phyloP scores from a whole-genome alignment of 352 stramenopile genomes.

The Halophytophthora batemanensis region DNA sequence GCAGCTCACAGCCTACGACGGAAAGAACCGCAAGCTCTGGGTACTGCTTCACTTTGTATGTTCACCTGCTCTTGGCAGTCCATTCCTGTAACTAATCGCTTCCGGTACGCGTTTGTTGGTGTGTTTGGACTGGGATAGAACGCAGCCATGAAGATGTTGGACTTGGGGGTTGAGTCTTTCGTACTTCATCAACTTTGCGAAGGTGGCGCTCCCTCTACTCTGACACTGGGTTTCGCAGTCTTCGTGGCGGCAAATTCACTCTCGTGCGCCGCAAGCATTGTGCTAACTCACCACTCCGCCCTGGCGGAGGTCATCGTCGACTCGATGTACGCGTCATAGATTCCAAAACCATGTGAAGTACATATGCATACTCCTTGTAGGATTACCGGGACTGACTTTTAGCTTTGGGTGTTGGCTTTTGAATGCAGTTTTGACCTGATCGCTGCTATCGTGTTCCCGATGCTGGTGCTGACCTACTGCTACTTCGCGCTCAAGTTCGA shows the following conservation, averaged over 20 bases:
- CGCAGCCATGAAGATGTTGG: slow-evolving; percentile 14
- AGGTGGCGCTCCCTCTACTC: slow-evolving; percentile 2
- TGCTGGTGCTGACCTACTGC: slow-evolving; percentile 18
- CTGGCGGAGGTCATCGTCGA: slow-evolving; percentile 24
- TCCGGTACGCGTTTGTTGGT: background rate
- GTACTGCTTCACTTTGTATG: slow-evolving; percentile 3
- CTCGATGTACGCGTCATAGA: slow-evolving; percentile 11
- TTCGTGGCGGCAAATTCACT: slow-evolving; percentile 20
- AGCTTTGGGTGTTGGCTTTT: background rate
- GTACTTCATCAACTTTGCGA: slow-evolving; percentile 17
- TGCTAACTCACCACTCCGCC: slow-evolving; percentile 5
- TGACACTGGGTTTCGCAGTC: slow-evolving; percentile 10
- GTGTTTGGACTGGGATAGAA: slow-evolving; percentile 12
- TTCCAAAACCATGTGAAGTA: too few relatives aligned
- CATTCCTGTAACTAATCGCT: background rate
- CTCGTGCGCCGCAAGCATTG: slow-evolving; percentile 17
- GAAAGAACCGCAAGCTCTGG: slow-evolving; percentile 19
- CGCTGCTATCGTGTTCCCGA: slow-evolving; percentile 23
- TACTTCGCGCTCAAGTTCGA: slow-evolving; percentile 29
- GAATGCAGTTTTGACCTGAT: slow-evolving; percentile 24
- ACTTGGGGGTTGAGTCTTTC: slow-evolving; percentile 11
- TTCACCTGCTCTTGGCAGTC: too few relatives aligned
- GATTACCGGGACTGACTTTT: too few relatives aligned
- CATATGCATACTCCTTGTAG: background rate
- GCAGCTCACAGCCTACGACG: slow-evolving; percentile 18